These are phyloP conservation scores for Sporothrix inflata DNA, from an alignment of 2,329 filamentous ascomycete species.

Conservation along the genomic window DNA sequence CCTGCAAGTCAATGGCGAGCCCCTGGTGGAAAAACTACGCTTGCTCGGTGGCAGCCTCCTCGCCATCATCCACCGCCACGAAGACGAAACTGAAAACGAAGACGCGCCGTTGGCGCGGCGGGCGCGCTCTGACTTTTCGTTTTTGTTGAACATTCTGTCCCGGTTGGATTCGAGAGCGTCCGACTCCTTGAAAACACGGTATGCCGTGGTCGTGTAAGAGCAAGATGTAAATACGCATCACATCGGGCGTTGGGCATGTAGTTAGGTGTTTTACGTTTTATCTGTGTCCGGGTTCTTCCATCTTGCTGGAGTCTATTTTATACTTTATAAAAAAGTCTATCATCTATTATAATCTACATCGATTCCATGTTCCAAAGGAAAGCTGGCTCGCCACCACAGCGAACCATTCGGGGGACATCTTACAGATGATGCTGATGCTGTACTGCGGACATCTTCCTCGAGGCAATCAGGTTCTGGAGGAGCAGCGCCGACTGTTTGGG, in stretches of 20 bases:
- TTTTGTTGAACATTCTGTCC: not conserved
- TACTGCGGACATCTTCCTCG: not conserved
- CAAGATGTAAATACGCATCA: not conserved
- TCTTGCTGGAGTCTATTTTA: too few species aligned
- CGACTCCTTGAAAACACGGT: not conserved
- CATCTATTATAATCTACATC: not conserved
- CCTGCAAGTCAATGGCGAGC: not conserved
- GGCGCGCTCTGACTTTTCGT: not conserved
- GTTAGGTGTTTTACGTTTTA: too few species aligned
- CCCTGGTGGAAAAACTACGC: not conserved
- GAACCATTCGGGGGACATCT: not conserved
- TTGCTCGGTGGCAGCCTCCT: not conserved
- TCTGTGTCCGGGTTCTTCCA: too few species aligned
- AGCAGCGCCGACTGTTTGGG: conserved; percentile 66
- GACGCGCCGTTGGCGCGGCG: not conserved
- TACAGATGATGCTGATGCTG: not conserved
- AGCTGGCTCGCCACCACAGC: too few species aligned
- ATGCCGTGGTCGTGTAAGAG: not conserved
- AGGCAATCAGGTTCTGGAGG: not conserved
- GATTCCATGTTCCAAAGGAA: not conserved
- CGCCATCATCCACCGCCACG: not conserved
- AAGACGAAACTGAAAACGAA: not conserved
- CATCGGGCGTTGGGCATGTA: too few species aligned
- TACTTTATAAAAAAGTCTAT: not conserved
- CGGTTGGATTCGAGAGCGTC: not conserved